Percentiles rank a stretch among this genome's conserved stretches.
phyloP scores from a whole-genome alignment of 202 grass and related monocot species.

The Hordeum pubiflorum region DNA sequence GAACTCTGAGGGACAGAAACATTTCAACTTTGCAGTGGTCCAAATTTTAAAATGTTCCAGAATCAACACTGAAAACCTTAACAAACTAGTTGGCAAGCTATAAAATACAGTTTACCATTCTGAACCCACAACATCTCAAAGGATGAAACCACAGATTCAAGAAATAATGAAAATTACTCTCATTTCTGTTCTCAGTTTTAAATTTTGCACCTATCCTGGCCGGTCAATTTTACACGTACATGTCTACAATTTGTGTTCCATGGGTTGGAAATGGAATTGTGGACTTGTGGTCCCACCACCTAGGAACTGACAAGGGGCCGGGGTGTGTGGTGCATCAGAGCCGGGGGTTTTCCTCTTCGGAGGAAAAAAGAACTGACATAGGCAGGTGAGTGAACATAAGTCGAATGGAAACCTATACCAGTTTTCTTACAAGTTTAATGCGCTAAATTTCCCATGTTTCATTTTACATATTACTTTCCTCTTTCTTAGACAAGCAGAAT shows the following conservation, averaged over 20 bases:
- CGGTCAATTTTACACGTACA: background rate
- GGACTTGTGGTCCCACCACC: too few species aligned
- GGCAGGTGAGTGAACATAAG: too few species aligned
- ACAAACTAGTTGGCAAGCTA: background rate
- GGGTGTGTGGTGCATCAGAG: too few species aligned
- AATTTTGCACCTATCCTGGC: background rate
- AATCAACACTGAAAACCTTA: background rate
- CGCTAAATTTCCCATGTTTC: too few species aligned
- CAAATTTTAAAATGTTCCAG: background rate
- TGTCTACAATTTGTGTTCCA: too few species aligned
- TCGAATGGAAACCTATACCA: too few species aligned
- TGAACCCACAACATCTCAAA: background rate
- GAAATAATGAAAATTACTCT: background rate
- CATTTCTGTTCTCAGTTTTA: background rate
- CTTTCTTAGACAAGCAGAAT: background rate
- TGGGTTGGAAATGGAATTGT: too few species aligned
- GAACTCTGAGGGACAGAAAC: background rate
- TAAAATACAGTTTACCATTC: background rate
- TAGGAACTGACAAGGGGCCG: too few species aligned
- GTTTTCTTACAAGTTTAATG: too few species aligned
- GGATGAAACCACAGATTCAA: background rate
- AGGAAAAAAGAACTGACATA: too few species aligned
- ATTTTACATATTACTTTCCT: background rate
- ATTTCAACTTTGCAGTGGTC: background rate
- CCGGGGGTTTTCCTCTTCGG: too few species aligned